Base-by-base conservation (phyloP, 208 protist genomes). In the Herpetomonas tarakana region DNA sequence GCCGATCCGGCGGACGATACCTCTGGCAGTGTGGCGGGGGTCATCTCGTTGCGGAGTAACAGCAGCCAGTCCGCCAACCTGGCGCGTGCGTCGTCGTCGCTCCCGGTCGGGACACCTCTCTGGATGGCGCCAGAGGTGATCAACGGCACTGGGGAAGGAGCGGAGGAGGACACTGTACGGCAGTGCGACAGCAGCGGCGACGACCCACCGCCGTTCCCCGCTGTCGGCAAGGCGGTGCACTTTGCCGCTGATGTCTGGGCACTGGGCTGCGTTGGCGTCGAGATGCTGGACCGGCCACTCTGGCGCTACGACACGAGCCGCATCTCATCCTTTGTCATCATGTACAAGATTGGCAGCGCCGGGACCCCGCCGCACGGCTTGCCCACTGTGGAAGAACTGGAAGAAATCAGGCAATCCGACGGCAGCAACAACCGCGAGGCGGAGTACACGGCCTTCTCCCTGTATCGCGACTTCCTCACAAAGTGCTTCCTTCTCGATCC, bases 101-200 rank as follows among this genome's bases (percentile, higher is more conserved):
- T 62, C 39, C 71, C 79, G 6, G 61, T 74, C 1, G 88, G 91
- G 6, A 90, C 91, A 1, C 86, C 86, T 29, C 51, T 73, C 18
- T 94, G 71, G 62, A 96, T 94, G 81, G 71, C 88, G 9, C 91
- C 91, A 0, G 91, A 96, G 68, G 62, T 83, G 24, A 79, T 87
- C 41, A 64, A 81, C 49, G 74, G 77, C 26, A 47, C 61, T 1
- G 58, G 60, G 26, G 51, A 22, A 21, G 68, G 53, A 2, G 24
- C 28, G 21, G 35, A 41, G 6, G 35, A 53, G 44, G n/a, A n/a
- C n/a, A n/a, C n/a, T n/a, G n/a, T n/a, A n/a, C n/a, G n/a, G n/a
- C n/a, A n/a, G n/a, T n/a, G n/a, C n/a, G n/a, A n/a, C 35, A 41
- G 35, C 35, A 41, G 35, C 35, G 35, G 35, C 35, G 14, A 41